Percentiles rank a stretch among this genome's conserved stretches.
phyloP scores from a whole-genome alignment of 2,329 filamentous ascomycete genomes.

The Pyrenophora graminea region DNA sequence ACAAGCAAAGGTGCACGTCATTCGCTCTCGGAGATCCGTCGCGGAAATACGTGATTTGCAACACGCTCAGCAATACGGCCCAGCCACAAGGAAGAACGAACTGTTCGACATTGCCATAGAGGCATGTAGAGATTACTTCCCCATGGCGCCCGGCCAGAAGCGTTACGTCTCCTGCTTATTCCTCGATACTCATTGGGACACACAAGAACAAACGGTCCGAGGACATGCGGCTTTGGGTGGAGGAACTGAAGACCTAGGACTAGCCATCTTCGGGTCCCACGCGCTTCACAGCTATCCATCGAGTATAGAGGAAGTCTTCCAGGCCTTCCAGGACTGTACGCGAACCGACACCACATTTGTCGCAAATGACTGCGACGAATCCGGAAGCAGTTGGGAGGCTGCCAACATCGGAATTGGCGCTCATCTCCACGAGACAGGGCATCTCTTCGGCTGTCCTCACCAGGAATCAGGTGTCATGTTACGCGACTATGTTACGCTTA shows the following conservation, averaged over 20 bases:
- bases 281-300: constrained; percentile 88
- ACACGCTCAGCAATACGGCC: constrained; percentile 74
- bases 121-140: constrained; percentile 78
- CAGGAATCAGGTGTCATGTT: constrained; percentile 93
- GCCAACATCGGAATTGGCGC: constrained; percentile 92
- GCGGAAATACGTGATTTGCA: constrained; percentile 80
- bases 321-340: constrained; percentile 88
- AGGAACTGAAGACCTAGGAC: constrained; percentile 70
- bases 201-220: constrained; percentile 67
- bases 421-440: constrained; percentile 88
- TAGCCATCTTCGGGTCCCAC: constrained; percentile 92
- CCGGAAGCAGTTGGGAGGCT: constrained; percentile 92
- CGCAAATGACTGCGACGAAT: constrained; percentile 84
- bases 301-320: constrained; percentile 84
- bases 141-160: constrained; percentile 73
- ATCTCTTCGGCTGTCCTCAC: constrained; percentile 86
- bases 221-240: constrained; percentile 87
- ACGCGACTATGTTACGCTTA: constrained; percentile 81
- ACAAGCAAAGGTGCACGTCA: constrained; percentile 86
- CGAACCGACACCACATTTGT: constrained; percentile 79
- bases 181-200: constrained; percentile 89
- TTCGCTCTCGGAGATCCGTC: constrained; percentile 81
- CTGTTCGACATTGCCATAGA: constrained; percentile 78
- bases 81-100: constrained; percentile 70
- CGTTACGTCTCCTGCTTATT: constrained; percentile 86